Evolutionary conservation across 1,284 basidiomycete genomes (phyloP).

Genomic region (Ceratobasidium sp.): DNA sequence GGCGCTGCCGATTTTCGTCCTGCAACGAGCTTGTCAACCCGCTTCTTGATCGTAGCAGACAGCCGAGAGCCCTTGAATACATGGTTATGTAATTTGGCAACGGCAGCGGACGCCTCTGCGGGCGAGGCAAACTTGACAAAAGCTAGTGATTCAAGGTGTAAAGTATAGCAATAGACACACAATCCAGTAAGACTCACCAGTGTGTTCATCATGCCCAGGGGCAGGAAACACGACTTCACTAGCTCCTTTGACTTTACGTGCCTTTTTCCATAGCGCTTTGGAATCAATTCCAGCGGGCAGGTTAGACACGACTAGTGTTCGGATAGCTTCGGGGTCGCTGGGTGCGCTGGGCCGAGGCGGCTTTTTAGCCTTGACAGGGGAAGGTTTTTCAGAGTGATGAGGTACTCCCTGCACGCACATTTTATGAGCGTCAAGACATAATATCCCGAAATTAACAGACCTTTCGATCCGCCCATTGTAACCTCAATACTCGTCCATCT

Average conservation of each 20-base stretch:
- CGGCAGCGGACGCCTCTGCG: constrained; percentile 71
- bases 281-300: constrained; percentile 72
- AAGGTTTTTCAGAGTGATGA: not conserved
- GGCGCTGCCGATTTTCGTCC: constrained; percentile 54
- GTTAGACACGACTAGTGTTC: constrained; percentile 80
- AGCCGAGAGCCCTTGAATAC: constrained; percentile 90
- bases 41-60: constrained; percentile 90
- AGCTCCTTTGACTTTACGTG: constrained; percentile 77
- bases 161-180: not conserved
- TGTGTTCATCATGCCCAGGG: constrained; percentile 52
- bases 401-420: constrained; percentile 9
- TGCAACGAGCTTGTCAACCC: constrained; percentile 72
- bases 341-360: constrained; percentile 53
- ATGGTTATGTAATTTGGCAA: constrained; percentile 88
- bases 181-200: constrained; percentile 45
- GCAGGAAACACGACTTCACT: constrained; percentile 75
- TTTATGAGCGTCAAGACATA: constrained; percentile 36
- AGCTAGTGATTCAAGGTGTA: constrained; percentile 54
- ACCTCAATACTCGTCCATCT: constrained; percentile 71
- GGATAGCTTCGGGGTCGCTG: constrained; percentile 75
- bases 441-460: constrained; percentile 45
- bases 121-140: constrained; percentile 80
- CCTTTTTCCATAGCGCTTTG: constrained; percentile 85
- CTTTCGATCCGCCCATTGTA: constrained; percentile 82
- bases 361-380: constrained; percentile 46